These are phyloP conservation scores for Nakazawaea wickerhamii DNA, from an alignment of 805 yeast genomes.

Conservation along the genomic window DNA sequence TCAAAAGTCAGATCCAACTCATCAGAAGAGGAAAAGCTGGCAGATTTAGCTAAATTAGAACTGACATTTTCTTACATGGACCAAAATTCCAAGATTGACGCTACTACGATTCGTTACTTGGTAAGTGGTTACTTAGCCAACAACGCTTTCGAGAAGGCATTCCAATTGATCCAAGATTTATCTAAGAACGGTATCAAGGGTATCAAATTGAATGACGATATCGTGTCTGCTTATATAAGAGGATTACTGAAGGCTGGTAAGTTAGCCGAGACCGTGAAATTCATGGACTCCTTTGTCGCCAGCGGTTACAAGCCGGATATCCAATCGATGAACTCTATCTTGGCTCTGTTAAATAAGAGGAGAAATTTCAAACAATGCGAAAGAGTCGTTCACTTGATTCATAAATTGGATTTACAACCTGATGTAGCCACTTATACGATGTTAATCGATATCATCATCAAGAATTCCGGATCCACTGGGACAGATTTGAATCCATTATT, in stretches of 20 bases:
- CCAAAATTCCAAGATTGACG: conserved; percentile 33
- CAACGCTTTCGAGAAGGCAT: conserved; percentile 36
- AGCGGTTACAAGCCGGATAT: conserved; percentile 38
- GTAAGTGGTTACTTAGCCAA: conserved; percentile 42
- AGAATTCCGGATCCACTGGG: conserved; percentile 41
- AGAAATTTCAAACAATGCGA: conserved; percentile 37
- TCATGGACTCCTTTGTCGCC: conserved; percentile 23
- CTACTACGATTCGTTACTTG: conserved; percentile 43
- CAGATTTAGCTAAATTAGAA: conserved; percentile 27
- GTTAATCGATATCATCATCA: conserved; percentile 49
- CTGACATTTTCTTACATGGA: conserved; percentile 26
- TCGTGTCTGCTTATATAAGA: conserved; percentile 29
- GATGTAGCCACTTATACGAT: conserved; percentile 62
- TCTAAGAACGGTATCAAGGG: conserved; percentile 21
- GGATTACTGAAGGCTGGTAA: conserved; percentile 37
- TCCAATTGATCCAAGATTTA: conserved; percentile 30
- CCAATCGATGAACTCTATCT: conserved; percentile 46
- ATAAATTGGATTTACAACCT: conserved; percentile 36
- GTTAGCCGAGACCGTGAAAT: conserved; percentile 34
- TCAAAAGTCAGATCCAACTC: conserved; percentile 18
- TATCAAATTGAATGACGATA: conserved; percentile 37
- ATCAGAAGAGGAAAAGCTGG: conserved; percentile 23
- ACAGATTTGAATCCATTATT: conserved; percentile 24
- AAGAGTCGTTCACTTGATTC: conserved; percentile 22
- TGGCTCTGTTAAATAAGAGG: conserved; percentile 35